Conservation (phyloP, 768 basidiomycete genomes). For the Suillus paluster region DNA sequence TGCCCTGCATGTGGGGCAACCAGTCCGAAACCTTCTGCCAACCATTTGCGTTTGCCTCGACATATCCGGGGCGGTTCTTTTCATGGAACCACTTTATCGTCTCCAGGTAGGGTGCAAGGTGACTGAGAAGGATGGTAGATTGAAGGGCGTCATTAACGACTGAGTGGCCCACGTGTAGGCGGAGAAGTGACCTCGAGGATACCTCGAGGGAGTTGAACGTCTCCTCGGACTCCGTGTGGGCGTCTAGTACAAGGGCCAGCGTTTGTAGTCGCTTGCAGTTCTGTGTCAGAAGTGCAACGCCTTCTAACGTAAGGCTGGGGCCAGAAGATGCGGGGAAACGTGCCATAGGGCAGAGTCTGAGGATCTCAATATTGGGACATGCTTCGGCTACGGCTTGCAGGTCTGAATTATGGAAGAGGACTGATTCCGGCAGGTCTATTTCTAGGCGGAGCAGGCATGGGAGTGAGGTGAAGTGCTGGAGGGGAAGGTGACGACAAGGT, state of each 20-base stretch:
- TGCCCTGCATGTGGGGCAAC: conserved; percentile 71
- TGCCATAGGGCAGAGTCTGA: conserved; percentile 69
- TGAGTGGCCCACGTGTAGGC: conserved; percentile 78
- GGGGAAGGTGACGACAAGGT: conserved; percentile 60
- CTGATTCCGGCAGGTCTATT: conserved; percentile 79
- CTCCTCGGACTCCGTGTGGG: conserved; percentile 48
- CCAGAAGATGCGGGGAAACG: conserved; percentile 59
- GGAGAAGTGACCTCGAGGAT: conserved; percentile 69
- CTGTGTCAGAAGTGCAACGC: conserved; percentile 59
- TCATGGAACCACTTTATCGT: conserved; percentile 78
- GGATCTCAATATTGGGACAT: conserved; percentile 71
- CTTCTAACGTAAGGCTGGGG: conserved; percentile 66
- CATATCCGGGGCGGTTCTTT: conserved; percentile 70
- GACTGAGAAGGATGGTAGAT: conserved; percentile 73
- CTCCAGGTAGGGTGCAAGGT: conserved; percentile 74
- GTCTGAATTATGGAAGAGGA: conserved; percentile 66
- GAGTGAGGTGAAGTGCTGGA: conserved; percentile 60
- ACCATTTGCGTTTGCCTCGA: conserved; percentile 65
- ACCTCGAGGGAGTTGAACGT: conserved; percentile 49
- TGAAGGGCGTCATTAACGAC: conserved; percentile 72
- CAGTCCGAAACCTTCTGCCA: conserved; percentile 75
- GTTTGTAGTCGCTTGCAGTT: conserved; percentile 67
- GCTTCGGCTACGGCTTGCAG: conserved; percentile 59
- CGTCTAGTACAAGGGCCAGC: conserved; percentile 68
- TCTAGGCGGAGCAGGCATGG: conserved; percentile 65